Evolutionary conservation across 805 yeast species (phyloP).

Genomic region (Zygotorulaspora danielsina): DNA sequence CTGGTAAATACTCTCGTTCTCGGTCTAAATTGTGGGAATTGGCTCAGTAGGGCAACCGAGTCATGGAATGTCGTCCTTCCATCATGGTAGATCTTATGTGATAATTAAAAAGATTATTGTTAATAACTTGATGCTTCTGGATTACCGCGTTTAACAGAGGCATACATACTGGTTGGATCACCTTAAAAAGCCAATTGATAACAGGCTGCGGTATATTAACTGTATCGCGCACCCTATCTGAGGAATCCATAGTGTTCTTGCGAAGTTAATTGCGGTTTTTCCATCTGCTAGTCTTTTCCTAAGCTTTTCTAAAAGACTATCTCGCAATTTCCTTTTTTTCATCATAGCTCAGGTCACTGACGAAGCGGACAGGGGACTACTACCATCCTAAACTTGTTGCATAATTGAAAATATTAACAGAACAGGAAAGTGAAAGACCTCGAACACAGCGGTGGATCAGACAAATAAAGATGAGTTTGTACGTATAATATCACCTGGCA

Average conservation of each 20-base stretch:
- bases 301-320: neutral
- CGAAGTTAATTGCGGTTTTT: no score
- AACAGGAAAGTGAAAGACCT: neutral
- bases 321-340: neutral
- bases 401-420: neutral
- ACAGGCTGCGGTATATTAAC: constrained; percentile 25
- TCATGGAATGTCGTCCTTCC: constrained; percentile 62
- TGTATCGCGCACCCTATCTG: neutral
- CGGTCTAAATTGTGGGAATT: constrained; percentile 56
- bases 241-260: constrained; percentile 6
- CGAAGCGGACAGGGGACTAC: constrained; percentile 3
- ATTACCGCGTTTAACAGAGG: neutral
- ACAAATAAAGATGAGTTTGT: constrained; percentile 19
- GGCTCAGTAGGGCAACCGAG: constrained; percentile 42
- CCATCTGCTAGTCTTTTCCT: neutral
- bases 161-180: constrained; percentile 45
- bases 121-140: neutral
- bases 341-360: neutral
- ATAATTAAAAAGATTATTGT: neutral
- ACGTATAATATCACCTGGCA: constrained; percentile 5
- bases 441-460: no score
- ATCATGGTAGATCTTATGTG: constrained; percentile 48
- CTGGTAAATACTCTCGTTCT: constrained; percentile 62
- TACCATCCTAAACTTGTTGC: constrained; percentile 9
- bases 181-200: constrained; percentile 55